Percentiles rank a stretch among this genome's conserved stretches.
Conservation (phyloP, 495 filamentous ascomycete species). For the Aspergillus sclerotiicarbonarius region DNA sequence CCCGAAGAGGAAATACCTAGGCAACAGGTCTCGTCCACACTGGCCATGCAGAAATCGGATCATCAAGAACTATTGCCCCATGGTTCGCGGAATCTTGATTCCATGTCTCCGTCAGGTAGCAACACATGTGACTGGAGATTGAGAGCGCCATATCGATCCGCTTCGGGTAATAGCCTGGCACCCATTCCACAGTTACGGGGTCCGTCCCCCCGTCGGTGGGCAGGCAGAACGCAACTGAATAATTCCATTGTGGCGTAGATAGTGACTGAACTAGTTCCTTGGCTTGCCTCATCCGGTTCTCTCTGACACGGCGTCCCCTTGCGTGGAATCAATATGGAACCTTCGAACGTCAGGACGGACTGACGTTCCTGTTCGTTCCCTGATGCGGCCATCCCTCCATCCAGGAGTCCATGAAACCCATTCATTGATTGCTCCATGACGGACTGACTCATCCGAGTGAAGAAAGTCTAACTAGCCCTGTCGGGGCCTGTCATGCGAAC, state of each 20-base stretch:
- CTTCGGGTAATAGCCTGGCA: not conserved
- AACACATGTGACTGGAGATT: not conserved
- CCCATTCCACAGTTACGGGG: no score
- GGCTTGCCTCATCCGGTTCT: not conserved
- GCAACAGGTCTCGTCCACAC: not conserved
- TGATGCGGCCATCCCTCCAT: no score
- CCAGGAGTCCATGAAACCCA: no score
- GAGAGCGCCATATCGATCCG: not conserved
- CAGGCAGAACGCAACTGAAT: not conserved
- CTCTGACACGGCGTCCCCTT: not conserved
- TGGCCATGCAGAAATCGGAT: not conserved
- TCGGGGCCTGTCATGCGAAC: not conserved
- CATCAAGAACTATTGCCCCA: not conserved
- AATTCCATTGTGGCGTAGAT: not conserved
- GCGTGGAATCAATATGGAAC: conserved; percentile 6
- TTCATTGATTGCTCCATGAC: no score
- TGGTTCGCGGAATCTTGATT: not conserved
- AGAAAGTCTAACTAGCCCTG: no score
- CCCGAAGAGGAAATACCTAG: not conserved
- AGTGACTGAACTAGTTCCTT: not conserved
- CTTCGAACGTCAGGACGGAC: no score
- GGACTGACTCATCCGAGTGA: no score
- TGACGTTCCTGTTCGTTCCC: no score
- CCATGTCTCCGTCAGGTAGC: conserved; percentile 1
- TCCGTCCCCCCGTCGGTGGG: no score